Conservation (phyloP, 441 rosid genomes). For the Breynia disticha region DNA sequence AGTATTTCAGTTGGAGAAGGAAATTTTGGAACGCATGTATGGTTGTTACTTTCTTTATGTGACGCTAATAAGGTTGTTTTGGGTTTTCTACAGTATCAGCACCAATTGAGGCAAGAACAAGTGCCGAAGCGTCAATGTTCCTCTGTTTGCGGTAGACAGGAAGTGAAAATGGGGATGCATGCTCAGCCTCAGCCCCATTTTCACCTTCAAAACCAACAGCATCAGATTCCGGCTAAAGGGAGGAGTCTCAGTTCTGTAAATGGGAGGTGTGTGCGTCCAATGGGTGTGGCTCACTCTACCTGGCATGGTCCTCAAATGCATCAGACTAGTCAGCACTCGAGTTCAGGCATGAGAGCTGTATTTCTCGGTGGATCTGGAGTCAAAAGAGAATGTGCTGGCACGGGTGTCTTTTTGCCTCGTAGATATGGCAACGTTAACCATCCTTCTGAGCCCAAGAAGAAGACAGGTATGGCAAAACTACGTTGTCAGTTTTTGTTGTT, state of each 20-base stretch:
- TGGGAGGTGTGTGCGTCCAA: conserved; percentile 21
- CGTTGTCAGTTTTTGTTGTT: not conserved
- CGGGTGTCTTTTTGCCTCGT: conserved; percentile 90
- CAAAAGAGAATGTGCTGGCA: conserved; percentile 49
- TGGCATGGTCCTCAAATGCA: conserved; percentile 34
- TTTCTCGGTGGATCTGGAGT: conserved; percentile 34
- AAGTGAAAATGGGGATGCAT: conserved; percentile 15
- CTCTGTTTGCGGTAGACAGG: conserved; percentile 24
- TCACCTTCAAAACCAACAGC: conserved; percentile 16
- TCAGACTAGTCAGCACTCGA: conserved; percentile 10
- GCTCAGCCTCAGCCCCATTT: conserved; percentile 7
- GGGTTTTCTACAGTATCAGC: conserved; percentile 18
- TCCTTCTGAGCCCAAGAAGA: conserved; percentile 39
- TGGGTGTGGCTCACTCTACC: conserved; percentile 21
- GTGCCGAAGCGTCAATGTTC: conserved; percentile 13
- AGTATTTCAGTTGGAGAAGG: no score
- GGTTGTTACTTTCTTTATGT: not conserved
- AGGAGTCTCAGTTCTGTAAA: conserved; percentile 16
- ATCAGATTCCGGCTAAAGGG: conserved; percentile 26
- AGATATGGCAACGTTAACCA: conserved; percentile 19
- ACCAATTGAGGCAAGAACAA: conserved; percentile 14
- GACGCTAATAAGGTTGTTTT: not conserved
- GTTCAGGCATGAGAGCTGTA: conserved; percentile 25
- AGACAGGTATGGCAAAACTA: conserved; percentile 27
- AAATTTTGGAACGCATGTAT: not conserved